Percentiles rank a stretch among this genome's conserved stretches.
phyloP scores from a whole-genome alignment of 2,329 filamentous ascomycete species.

The Pseudocercospora crystallina region DNA sequence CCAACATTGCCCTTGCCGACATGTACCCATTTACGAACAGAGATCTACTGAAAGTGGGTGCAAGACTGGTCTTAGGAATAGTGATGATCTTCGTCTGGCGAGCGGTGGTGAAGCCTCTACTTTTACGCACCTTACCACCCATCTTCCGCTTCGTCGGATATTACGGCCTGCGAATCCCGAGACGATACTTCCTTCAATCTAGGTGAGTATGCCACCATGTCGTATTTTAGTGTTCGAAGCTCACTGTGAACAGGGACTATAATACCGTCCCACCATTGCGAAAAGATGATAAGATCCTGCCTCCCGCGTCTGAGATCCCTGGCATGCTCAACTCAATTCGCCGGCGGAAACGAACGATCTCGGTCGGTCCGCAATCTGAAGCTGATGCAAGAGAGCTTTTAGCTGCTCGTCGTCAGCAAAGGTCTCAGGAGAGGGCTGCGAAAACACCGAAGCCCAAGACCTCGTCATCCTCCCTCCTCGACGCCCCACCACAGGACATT shows the following conservation, averaged over 20 bases:
- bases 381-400: slow-evolving; percentile 95
- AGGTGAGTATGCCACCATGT: slow-evolving; percentile 51
- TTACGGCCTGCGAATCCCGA: slow-evolving; percentile 74
- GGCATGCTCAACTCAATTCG: slow-evolving; percentile 78
- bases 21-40: slow-evolving; percentile 50
- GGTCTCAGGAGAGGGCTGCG: slow-evolving; percentile 47
- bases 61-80: slow-evolving; percentile 76
- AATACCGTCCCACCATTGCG: slow-evolving; percentile 73
- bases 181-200: slow-evolving; percentile 87
- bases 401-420: slow-evolving; percentile 76
- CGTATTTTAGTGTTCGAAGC: not conserved
- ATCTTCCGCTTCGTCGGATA: slow-evolving; percentile 84
- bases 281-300: slow-evolving; percentile 83
- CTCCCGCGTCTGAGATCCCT: slow-evolving; percentile 83
- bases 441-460: slow-evolving; percentile 8
- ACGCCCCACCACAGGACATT: not conserved
- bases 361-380: slow-evolving; percentile 89
- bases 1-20: slow-evolving; percentile 11
- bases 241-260: slow-evolving; percentile 63
- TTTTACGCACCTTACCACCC: slow-evolving; percentile 77
- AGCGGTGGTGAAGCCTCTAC: slow-evolving; percentile 79
- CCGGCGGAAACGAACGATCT: slow-evolving; percentile 77
- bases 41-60: slow-evolving; percentile 62
- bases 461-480: slow-evolving; percentile 11
- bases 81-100: slow-evolving; percentile 85